Evolutionary conservation across 1,284 basidiomycete genomes (phyloP).

Genomic region (Waitea zeae): DNA sequence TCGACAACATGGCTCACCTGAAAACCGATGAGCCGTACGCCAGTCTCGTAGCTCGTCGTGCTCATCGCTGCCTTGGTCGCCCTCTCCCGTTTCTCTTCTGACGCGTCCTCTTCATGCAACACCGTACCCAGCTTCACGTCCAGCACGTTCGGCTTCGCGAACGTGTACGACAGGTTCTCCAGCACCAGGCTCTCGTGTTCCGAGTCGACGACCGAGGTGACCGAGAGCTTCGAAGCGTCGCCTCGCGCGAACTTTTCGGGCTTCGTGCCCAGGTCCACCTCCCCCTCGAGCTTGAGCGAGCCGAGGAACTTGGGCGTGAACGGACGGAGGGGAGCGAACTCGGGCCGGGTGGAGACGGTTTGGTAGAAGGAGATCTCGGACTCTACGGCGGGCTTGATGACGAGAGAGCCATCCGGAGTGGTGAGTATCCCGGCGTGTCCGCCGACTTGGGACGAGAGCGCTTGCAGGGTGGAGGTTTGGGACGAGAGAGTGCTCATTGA

Average conservation of each 20-base stretch:
- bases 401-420: slow-evolving; percentile 57
- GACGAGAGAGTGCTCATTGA: no score
- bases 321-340: slow-evolving; percentile 25
- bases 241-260: slow-evolving; percentile 9
- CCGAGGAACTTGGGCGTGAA: slow-evolving; percentile 67
- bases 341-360: slow-evolving; percentile 24
- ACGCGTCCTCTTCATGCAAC: slow-evolving; percentile 56
- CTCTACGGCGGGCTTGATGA: slow-evolving; percentile 72
- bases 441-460: slow-evolving; percentile 86
- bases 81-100: slow-evolving; percentile 59
- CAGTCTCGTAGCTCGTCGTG: slow-evolving; percentile 63
- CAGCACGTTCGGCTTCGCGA: slow-evolving; percentile 69
- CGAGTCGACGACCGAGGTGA: no score
- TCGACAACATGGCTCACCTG: slow-evolving; percentile 51
- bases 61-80: slow-evolving; percentile 59
- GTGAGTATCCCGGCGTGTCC: slow-evolving; percentile 71
- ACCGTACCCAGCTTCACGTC: slow-evolving; percentile 88
- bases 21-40: slow-evolving; percentile 77
- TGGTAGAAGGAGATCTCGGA: slow-evolving; percentile 76
- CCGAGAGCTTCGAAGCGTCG: no score
- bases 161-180: slow-evolving; percentile 66
- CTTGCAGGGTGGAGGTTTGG: no score
- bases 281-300: slow-evolving; percentile 51
- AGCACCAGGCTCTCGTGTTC: slow-evolving; percentile 75
- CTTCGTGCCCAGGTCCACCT: slow-evolving; percentile 18